These are phyloP conservation scores for Tuber brumale DNA, from an alignment of 495 filamentous ascomycete species.

Conservation along the genomic window DNA sequence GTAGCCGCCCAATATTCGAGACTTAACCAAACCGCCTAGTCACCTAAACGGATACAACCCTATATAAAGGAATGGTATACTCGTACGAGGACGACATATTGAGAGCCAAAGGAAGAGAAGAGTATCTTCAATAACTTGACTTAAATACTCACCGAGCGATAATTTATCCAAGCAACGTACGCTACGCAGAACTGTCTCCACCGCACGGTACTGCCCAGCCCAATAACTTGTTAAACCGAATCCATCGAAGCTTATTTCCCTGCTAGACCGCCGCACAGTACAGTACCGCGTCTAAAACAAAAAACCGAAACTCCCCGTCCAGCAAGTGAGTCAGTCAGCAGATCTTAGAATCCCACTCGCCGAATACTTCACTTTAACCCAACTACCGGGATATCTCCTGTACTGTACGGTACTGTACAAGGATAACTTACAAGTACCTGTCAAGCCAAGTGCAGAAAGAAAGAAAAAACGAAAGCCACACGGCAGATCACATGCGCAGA, in stretches of 20 bases:
- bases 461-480: not conserved
- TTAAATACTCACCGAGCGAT: not conserved
- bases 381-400: not conserved
- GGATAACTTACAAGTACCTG: too few species aligned
- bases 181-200: not conserved
- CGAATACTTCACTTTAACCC: not conserved
- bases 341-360: not conserved
- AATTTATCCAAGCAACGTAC: not conserved
- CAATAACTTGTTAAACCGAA: not conserved
- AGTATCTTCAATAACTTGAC: not conserved
- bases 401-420: too few species aligned
- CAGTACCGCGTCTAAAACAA: not conserved
- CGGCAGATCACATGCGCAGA: too few species aligned
- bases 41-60: too few species aligned
- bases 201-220: not conserved
- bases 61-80: too few species aligned
- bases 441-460: not conserved
- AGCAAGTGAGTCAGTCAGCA: not conserved
- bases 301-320: not conserved
- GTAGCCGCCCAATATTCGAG: too few species aligned
- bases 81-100: too few species aligned
- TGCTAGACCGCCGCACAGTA: not conserved
- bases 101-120: too few species aligned
- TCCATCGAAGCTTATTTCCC: not conserved
- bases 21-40: too few species aligned